Conservation (phyloP, 495 filamentous ascomycete genomes). For the Annulohypoxylon nitens region DNA sequence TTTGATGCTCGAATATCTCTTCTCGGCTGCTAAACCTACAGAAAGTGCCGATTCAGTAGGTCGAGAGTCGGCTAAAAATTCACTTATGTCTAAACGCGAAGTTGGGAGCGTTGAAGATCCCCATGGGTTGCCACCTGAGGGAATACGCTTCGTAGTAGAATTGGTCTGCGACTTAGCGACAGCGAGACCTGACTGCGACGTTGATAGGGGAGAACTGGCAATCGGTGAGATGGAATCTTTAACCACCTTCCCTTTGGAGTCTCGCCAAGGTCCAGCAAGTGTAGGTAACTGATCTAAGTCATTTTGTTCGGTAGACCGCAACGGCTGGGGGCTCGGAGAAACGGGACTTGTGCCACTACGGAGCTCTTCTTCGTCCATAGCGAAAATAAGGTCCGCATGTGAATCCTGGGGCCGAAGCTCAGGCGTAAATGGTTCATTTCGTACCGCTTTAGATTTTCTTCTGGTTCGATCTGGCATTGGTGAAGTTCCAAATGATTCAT, state of each 20-base stretch:
- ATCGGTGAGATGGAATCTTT: constrained; percentile 33
- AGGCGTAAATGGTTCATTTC: constrained; percentile 67
- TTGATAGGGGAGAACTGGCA: constrained; percentile 18
- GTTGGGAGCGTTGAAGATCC: constrained; percentile 65
- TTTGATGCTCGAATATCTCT: constrained; percentile 55
- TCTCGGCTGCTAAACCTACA: constrained; percentile 72
- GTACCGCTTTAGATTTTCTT: constrained; percentile 60
- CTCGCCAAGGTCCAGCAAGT: constrained; percentile 47
- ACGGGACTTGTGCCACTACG: constrained; percentile 21
- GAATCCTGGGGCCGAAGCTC: constrained; percentile 74
- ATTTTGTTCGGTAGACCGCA: constrained; percentile 9
- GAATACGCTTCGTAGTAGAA: constrained; percentile 13
- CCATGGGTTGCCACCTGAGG: constrained; percentile 69
- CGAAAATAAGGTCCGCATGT: constrained; percentile 85
- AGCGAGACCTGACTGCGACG: constrained; percentile 1
- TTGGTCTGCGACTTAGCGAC: constrained; percentile 18
- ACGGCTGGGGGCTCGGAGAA: constrained; percentile 37
- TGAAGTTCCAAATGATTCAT: constrained; percentile 66
- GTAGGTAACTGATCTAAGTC: constrained; percentile 42
- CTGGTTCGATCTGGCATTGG: constrained; percentile 68
- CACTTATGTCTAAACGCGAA: constrained; percentile 79
- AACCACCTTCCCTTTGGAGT: constrained; percentile 54
- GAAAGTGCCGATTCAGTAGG: constrained; percentile 76
- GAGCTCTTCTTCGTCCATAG: constrained; percentile 86
- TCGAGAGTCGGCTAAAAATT: constrained; percentile 85